Conservation (phyloP, 164 flowering plant genomes). For the Platanus orientalis region DNA sequence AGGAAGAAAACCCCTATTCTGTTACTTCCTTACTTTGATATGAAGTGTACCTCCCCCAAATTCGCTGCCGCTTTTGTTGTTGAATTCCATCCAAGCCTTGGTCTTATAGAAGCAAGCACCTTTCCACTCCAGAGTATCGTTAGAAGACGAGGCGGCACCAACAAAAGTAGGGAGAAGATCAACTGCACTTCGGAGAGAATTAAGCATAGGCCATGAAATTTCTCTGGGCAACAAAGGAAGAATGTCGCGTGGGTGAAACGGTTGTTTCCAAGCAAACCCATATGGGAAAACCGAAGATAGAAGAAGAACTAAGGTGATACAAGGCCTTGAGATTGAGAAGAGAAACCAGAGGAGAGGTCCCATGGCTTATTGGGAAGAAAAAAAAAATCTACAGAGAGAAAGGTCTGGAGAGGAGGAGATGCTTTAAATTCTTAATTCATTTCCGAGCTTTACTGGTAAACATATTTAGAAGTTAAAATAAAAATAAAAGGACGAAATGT, state of each 20-base stretch:
- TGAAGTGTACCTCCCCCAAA: conserved; percentile 97
- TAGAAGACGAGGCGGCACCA: conserved; percentile 52
- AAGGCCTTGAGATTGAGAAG: neutral
- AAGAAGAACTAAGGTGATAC: neutral
- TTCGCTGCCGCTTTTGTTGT: conserved; percentile 57
- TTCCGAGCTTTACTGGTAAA: too few relatives aligned
- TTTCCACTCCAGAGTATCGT: conserved; percentile 60
- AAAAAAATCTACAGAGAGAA: neutral
- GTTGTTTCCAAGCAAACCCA: conserved; percentile 30
- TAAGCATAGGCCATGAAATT: conserved; percentile 76
- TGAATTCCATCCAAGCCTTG: conserved; percentile 83
- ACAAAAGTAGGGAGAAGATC: conserved; percentile 79
- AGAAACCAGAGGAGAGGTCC: neutral
- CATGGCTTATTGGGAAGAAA: conserved; percentile 7
- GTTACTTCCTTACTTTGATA: conserved; percentile 45
- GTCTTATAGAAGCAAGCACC: conserved; percentile 85
- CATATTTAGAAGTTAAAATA: too few relatives aligned
- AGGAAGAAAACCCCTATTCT: too few relatives aligned
- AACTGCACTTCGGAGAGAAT: conserved; percentile 42
- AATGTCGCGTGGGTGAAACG: conserved; percentile 53
- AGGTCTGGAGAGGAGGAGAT: too few relatives aligned
- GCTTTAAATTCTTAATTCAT: too few relatives aligned
- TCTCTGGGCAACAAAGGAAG: conserved; percentile 73
- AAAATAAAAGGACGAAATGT: too few relatives aligned
- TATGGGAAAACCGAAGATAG: conserved; percentile 3